phyloP scores from a whole-genome alignment of 192 early-diverging fungal species.

The Entomortierella parvispora region DNA sequence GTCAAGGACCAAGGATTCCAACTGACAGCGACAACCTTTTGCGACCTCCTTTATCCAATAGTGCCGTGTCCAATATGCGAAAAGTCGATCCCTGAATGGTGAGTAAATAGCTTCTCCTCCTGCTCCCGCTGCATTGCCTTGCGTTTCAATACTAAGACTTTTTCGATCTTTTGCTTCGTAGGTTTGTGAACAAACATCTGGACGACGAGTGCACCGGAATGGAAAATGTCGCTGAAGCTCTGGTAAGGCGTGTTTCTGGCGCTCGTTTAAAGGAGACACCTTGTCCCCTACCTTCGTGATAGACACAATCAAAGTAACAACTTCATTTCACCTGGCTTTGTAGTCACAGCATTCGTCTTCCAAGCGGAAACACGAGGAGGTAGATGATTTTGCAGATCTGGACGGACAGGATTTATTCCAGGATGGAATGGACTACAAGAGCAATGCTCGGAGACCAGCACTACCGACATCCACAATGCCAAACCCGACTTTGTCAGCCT shows the following conservation, averaged over 20 bases:
- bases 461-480: not conserved
- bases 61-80: constrained; percentile 65
- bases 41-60: not conserved
- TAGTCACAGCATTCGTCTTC: constrained; percentile 6
- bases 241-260: constrained; percentile 19
- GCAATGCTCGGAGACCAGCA: not conserved
- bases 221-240: constrained; percentile 22
- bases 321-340: too few species aligned
- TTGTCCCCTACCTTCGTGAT: too few species aligned
- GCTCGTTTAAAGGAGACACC: too few species aligned
- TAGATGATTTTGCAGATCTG: constrained; percentile 18
- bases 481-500: not conserved
- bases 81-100: constrained; percentile 46
- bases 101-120: not conserved
- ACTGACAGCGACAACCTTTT: not conserved
- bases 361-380: constrained; percentile 32
- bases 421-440: constrained; percentile 1
- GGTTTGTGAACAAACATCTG: constrained; percentile 63
- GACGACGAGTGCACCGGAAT: constrained; percentile 54
- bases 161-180: not conserved
- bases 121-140: not conserved
- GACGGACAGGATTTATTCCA: constrained; percentile 2
- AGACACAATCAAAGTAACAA: too few species aligned
- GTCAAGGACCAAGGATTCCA: not conserved
- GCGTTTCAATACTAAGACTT: not conserved